Evolutionary conservation across 1,284 basidiomycete genomes (phyloP), one percentile per base, ranked within the genome.

Genomic region (Gymnopus androsaceus): DNA sequence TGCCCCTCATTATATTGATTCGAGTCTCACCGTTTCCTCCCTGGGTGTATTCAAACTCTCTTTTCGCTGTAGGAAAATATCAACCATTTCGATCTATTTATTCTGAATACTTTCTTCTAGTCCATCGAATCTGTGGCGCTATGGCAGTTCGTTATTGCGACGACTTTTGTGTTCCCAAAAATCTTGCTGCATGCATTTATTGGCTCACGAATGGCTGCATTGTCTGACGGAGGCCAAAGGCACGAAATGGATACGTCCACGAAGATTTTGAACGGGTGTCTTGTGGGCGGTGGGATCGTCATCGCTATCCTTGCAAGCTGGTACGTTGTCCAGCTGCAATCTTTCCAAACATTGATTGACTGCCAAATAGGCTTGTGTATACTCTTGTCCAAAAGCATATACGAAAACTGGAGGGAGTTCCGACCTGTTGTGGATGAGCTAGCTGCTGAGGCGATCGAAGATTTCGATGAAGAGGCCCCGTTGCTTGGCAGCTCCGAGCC

Each of bases 11-110:
- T 44, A 80, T 91, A 61, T 78, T 94, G 44, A 87, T 93, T 61
- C 83, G 91, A n/a, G 69, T 90, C 19, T 92, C 88, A 5, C 87
- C 92, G 2, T 83, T 94, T 66, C 90, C 91, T 52, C 90, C 91
- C 17, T 88, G 89, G 89, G 85, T 87, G 1, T 93, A 92, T 65
- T 83, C 87, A 14, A 93, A 92, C 61, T 75, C 85, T 0, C 73
- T 92, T 12, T 91, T 93, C 65, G 85, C 90, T 36, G 88, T 88
- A 60, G 72, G 85, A 31, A 25, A 11, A 30, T 74, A 3, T 31
- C 17, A 14, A 19, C 6, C 28, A 9, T n/a, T 44, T 36, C 19
- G 15, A 4, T 36, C 7, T 28, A 11, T 17, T 44, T 34, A n/a
- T 30, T 36, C 31, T 19, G 9, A 37, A n/a, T 8, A 46, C 38